Percentiles rank a stretch among this genome's conserved stretches.
Conservation (phyloP, 768 basidiomycete species). For the Ephemerocybe angulata region DNA sequence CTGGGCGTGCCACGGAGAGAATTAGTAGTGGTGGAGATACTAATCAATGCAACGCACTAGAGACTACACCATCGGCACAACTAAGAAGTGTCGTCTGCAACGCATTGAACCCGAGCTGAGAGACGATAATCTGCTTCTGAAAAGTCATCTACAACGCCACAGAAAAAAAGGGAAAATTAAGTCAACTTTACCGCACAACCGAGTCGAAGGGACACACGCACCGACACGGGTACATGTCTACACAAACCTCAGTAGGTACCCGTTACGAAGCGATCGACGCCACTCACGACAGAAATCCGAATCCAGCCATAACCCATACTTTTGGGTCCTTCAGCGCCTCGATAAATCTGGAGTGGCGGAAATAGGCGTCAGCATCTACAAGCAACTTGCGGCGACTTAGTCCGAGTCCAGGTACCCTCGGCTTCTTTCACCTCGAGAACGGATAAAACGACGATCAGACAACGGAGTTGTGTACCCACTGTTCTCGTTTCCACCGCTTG, state of each 20-base stretch:
- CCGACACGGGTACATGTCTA: slow-evolving; percentile 3
- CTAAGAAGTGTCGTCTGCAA: slow-evolving; percentile 68
- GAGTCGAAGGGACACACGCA: not conserved
- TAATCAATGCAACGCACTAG: not conserved
- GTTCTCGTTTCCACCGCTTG: slow-evolving; percentile 75
- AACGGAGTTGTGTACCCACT: slow-evolving; percentile 42
- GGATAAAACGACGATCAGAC: not conserved
- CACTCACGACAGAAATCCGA: slow-evolving; percentile 19
- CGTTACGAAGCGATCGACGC: not conserved
- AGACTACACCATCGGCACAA: slow-evolving; percentile 62
- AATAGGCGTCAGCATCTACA: not conserved
- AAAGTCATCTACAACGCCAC: slow-evolving; percentile 36
- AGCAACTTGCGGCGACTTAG: too few relatives aligned
- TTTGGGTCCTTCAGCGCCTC: slow-evolving; percentile 68
- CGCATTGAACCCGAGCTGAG: slow-evolving; percentile 60
- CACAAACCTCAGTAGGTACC: too few relatives aligned
- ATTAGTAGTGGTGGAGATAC: not conserved
- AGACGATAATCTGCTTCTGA: slow-evolving; percentile 61
- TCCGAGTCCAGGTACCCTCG: too few relatives aligned
- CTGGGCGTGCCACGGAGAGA: not conserved
- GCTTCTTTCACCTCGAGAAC: too few relatives aligned
- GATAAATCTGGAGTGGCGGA: slow-evolving; percentile 44
- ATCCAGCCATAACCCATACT: slow-evolving; percentile 74
- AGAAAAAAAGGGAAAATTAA: slow-evolving; percentile 59
- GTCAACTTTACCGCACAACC: slow-evolving; percentile 25